Conservation (phyloP, 345 rosid species). For the Populus alba region DNA sequence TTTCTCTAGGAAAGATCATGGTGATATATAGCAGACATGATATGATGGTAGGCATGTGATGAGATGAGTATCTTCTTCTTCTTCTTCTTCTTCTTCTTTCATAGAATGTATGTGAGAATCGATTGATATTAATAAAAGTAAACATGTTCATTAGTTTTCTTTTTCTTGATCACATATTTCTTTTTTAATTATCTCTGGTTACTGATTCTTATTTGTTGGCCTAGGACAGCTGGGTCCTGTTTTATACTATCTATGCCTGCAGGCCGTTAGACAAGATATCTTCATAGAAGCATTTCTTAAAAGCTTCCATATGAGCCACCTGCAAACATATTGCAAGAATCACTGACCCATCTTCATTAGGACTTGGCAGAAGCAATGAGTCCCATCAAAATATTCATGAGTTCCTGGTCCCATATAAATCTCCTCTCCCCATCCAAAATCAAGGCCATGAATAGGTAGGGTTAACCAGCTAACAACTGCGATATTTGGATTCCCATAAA, state of each 20-base stretch:
- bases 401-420: slow-evolving; percentile 51
- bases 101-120: too few species aligned
- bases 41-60: not conserved
- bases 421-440: slow-evolving; percentile 67
- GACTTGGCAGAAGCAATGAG: slow-evolving; percentile 37
- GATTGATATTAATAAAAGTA: too few species aligned
- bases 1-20: not conserved
- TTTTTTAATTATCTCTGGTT: too few species aligned
- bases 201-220: too few species aligned
- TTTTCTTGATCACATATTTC: too few species aligned
- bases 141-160: too few species aligned
- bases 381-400: slow-evolving; percentile 55
- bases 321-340: slow-evolving; percentile 36
- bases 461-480: slow-evolving; percentile 61
- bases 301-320: slow-evolving; percentile 30
- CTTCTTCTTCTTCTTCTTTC: too few species aligned
- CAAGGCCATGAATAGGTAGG: slow-evolving; percentile 49
- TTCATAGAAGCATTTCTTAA: slow-evolving; percentile 33
- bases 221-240: too few species aligned
- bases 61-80: too few species aligned
- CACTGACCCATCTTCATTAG: slow-evolving; percentile 27
- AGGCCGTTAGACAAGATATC: not conserved
- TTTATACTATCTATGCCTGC: not conserved
- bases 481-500: slow-evolving; percentile 62
- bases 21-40: not conserved